Evolutionary conservation across 2,329 filamentous ascomycete genomes (phyloP).

Genomic region (Phialemoniopsis sp.): DNA sequence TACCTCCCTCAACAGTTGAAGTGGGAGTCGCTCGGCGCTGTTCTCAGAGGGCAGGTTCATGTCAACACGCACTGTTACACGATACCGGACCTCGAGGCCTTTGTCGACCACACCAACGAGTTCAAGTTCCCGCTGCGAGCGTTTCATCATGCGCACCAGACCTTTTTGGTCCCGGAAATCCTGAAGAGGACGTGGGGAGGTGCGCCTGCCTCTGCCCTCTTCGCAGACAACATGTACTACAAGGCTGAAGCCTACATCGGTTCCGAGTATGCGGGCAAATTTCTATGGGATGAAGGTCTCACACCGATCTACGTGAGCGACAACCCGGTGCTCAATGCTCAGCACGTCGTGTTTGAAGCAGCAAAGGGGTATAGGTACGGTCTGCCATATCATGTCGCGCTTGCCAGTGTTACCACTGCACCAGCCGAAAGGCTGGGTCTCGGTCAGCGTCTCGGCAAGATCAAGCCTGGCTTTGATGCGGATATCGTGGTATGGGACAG

Average conservation of each 20-base stretch:
- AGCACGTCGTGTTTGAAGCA: conserved; percentile 64
- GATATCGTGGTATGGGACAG: conserved; percentile 61
- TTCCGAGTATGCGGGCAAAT: conserved; percentile 32
- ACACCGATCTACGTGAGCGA: conserved; percentile 67
- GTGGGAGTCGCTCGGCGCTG: conserved; percentile 31
- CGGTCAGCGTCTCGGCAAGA: conserved; percentile 53
- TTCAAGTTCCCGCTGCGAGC: conserved; percentile 34
- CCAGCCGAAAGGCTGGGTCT: conserved; percentile 56
- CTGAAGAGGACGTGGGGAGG: conserved; percentile 30
- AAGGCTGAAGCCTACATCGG: conserved; percentile 36
- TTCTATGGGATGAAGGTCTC: conserved; percentile 56
- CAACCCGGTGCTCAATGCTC: conserved; percentile 66
- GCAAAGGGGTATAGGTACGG: conserved; percentile 57
- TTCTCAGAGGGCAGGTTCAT: conserved; percentile 33
- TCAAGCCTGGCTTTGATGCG: conserved; percentile 58
- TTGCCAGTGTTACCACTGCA: conserved; percentile 54
- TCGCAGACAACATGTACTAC: conserved; percentile 34
- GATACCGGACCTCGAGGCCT: conserved; percentile 35
- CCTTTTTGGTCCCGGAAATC: conserved; percentile 34
- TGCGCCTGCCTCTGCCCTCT: conserved; percentile 20
- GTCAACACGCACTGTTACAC: conserved; percentile 41
- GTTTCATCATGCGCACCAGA: conserved; percentile 34
- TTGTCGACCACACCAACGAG: conserved; percentile 34
- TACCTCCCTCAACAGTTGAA: conserved; percentile 27
- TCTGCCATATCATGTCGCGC: conserved; percentile 54